Percentiles rank a stretch among this genome's conserved stretches.
Evolutionary conservation across 495 filamentous ascomycete species (phyloP).

Genomic region (Penicillium roqueforti): DNA sequence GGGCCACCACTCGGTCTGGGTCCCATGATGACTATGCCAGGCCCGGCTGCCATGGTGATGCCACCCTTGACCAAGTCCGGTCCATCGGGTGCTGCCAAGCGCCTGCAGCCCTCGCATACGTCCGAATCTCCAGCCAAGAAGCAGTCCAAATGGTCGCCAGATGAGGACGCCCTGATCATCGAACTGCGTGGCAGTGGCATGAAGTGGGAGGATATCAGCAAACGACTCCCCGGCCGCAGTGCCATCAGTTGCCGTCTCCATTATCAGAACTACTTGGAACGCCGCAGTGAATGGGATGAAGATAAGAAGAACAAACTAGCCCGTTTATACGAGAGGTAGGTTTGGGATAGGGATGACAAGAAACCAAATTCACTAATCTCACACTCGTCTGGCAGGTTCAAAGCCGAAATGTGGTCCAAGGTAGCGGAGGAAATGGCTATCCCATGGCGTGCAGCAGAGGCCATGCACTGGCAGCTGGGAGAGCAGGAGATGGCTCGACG

Average conservation of each 20-base stretch:
- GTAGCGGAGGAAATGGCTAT: slow-evolving; percentile 93
- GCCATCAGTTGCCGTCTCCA: slow-evolving; percentile 90
- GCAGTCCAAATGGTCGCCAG: slow-evolving; percentile 91
- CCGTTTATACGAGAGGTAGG: slow-evolving; percentile 90
- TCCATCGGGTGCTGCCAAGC: slow-evolving; percentile 44
- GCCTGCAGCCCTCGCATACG: slow-evolving; percentile 45
- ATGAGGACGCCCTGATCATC: slow-evolving; percentile 88
- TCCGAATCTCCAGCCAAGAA: slow-evolving; percentile 82
- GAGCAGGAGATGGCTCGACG: slow-evolving; percentile 88
- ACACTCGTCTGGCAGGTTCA: slow-evolving; percentile 60
- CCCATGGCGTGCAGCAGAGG: slow-evolving; percentile 92
- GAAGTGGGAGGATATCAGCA: slow-evolving; percentile 99
- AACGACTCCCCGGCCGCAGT: slow-evolving; percentile 81
- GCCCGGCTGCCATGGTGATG: slow-evolving; percentile 27
- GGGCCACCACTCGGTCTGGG: slow-evolving; percentile 39
- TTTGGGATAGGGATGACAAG: neutral
- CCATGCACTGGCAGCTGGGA: slow-evolving; percentile 97
- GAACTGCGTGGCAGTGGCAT: slow-evolving; percentile 81
- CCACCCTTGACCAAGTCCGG: slow-evolving; percentile 33
- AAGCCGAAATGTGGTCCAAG: slow-evolving; percentile 94
- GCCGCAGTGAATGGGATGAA: slow-evolving; percentile 88
- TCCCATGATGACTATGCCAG: slow-evolving; percentile 29
- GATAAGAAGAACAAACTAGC: slow-evolving; percentile 96
- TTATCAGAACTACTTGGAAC: slow-evolving; percentile 96
- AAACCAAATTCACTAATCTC: slow-evolving; percentile 1